phyloP scores from a whole-genome alignment of 2,329 filamentous ascomycete genomes.

The Epichloe sp. region DNA sequence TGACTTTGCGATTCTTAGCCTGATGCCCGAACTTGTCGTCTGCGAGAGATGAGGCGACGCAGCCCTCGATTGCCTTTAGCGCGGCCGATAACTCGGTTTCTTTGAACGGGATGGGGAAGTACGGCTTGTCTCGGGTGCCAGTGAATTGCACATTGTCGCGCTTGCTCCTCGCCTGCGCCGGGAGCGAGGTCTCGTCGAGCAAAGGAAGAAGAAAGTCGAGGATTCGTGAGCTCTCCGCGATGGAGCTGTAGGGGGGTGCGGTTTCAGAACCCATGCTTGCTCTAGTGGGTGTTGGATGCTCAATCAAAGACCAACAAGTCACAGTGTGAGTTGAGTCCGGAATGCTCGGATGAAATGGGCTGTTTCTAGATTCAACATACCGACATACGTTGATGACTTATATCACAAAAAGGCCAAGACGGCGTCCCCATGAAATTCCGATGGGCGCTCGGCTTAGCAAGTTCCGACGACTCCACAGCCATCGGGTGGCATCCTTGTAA shows the following conservation, averaged over 20 bases:
- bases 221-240: constrained; percentile 13
- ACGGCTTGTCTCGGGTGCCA: constrained; percentile 22
- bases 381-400: no score
- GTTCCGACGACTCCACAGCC: not conserved
- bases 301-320: no score
- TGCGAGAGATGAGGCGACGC: constrained; percentile 19
- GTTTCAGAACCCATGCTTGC: constrained; percentile 1
- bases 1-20: constrained; percentile 10
- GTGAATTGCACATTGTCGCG: constrained; percentile 19
- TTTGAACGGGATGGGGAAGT: constrained; percentile 34
- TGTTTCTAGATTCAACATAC: no score
- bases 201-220: constrained; percentile 12
- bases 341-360: no score
- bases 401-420: no score
- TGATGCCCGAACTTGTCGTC: constrained; percentile 11
- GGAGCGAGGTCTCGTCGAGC: constrained; percentile 18
- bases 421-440: not conserved
- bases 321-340: no score
- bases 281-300: not conserved
- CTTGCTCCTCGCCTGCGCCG: constrained; percentile 14
- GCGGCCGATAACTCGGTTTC: constrained; percentile 31
- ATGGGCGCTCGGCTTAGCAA: not conserved
- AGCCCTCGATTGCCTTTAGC: constrained; percentile 29
- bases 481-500: not conserved
- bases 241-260: constrained; percentile 11